Conservation (phyloP, 805 yeast genomes). For the Schizosaccharomyces cryophilus region DNA sequence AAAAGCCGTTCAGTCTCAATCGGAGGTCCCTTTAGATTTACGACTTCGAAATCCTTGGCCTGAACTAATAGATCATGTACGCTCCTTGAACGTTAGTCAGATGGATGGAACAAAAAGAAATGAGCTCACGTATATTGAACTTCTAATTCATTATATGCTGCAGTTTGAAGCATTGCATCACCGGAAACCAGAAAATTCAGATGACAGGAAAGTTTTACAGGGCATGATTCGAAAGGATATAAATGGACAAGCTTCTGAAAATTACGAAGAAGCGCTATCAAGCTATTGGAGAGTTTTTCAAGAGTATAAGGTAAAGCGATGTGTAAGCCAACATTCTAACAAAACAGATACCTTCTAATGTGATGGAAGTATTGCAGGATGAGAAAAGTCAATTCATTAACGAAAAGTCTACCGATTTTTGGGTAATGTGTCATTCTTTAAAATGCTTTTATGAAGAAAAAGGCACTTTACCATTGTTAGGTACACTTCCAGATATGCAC, state of each 20-base stretch:
- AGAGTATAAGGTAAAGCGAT: constrained; percentile 12
- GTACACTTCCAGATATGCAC: constrained; percentile 71
- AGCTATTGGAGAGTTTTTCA: constrained; percentile 22
- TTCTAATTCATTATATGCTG: constrained; percentile 31
- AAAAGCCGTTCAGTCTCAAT: constrained; percentile 39
- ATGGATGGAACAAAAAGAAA: constrained; percentile 23
- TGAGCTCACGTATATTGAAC: constrained; percentile 44
- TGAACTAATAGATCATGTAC: constrained; percentile 28
- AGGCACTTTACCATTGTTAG: constrained; percentile 37
- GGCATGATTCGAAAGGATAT: constrained; percentile 19
- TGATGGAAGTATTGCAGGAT: constrained; percentile 7
- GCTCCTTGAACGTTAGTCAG: constrained; percentile 24
- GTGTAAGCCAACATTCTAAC: neutral
- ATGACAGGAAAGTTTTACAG: constrained; percentile 19
- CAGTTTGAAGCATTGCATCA: constrained; percentile 16
- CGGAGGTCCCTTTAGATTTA: constrained; percentile 35
- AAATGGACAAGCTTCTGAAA: constrained; percentile 19
- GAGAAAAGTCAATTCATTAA: constrained; percentile 4
- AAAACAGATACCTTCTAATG: constrained; percentile 6
- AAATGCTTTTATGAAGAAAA: constrained; percentile 21
- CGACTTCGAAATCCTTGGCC: constrained; percentile 51
- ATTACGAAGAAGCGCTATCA: constrained; percentile 28
- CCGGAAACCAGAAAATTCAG: constrained; percentile 14
- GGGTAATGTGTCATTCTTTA: constrained; percentile 38
- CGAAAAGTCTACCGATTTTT: constrained; percentile 20